A percentile compares a stretch with the other conserved stretches of the same genome.
Evolutionary conservation across 169 alveolate species (phyloP).

Genomic region (Neospora caninum): DNA sequence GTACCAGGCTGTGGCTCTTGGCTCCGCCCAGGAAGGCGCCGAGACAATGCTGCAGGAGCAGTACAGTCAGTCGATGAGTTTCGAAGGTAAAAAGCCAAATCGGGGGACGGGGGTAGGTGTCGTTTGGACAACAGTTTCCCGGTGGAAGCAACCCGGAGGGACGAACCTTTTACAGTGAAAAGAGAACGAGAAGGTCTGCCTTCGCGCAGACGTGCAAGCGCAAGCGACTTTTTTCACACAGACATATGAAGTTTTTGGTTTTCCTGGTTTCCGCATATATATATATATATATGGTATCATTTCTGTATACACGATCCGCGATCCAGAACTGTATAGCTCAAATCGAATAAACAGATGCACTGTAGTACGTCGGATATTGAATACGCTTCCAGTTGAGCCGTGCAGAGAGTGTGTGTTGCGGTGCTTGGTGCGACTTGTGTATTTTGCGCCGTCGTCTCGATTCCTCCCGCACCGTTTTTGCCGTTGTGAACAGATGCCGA

Average conservation of each 20-base stretch:
- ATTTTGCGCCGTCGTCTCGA: neutral
- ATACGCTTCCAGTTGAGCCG: no score
- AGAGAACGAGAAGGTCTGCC: no score
- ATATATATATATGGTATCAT: no score
- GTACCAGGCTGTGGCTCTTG: slow-evolving; percentile 97
- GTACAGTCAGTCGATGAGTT: slow-evolving; percentile 90
- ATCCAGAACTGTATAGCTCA: neutral
- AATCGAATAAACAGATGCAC: neutral
- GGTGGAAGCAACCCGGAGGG: slow-evolving; percentile 15
- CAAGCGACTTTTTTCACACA: no score
- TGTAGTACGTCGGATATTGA: no score
- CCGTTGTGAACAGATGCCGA: slow-evolving; percentile 90
- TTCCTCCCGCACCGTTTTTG: neutral
- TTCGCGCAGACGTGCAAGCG: no score
- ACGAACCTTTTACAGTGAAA: no score
- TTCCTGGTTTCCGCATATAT: no score
- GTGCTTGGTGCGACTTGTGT: no score
- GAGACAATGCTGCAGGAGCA: slow-evolving; percentile 95
- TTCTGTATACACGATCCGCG: no score
- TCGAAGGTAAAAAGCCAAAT: slow-evolving; percentile 82
- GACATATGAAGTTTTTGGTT: no score
- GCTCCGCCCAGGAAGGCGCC: slow-evolving; percentile 96
- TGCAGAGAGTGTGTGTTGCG: no score
- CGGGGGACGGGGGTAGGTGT: neutral
- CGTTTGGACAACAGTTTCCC: neutral